Conservation (phyloP, 2,329 filamentous ascomycete genomes). For the Sporothrix euskadiensis region DNA sequence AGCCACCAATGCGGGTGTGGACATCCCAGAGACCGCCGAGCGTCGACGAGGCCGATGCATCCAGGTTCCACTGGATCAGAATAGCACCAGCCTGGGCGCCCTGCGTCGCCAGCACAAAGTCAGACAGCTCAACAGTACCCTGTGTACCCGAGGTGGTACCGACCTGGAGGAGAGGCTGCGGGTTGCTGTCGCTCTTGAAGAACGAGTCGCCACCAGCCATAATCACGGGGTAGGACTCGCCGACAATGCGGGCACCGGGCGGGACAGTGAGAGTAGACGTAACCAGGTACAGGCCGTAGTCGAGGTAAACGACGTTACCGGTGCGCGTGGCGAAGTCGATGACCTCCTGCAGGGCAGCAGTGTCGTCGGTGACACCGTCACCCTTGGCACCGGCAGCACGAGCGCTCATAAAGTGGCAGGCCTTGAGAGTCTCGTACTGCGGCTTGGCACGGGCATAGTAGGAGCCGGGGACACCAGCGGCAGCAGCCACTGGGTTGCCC, state of each 20-base stretch:
- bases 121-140: constrained; percentile 67
- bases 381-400: constrained; percentile 44
- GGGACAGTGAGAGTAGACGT: constrained; percentile 51
- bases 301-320: constrained; percentile 57
- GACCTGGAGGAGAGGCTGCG: constrained; percentile 63
- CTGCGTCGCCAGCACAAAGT: constrained; percentile 70
- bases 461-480: constrained; percentile 37
- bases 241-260: constrained; percentile 53
- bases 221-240: constrained; percentile 49
- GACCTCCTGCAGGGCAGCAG: constrained; percentile 57
- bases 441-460: constrained; percentile 70
- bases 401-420: constrained; percentile 58
- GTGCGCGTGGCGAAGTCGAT: constrained; percentile 52
- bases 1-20: constrained; percentile 74
- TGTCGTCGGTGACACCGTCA: constrained; percentile 61
- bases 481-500: neutral
- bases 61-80: constrained; percentile 71
- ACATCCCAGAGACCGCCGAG: constrained; percentile 47
- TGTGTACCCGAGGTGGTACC: constrained; percentile 57
- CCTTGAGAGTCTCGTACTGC: constrained; percentile 62
- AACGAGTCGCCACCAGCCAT: constrained; percentile 45
- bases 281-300: constrained; percentile 57
- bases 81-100: constrained; percentile 67
- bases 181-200: constrained; percentile 60
- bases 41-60: constrained; percentile 49